Conservation (phyloP, 306 rosid genomes). For the Pyrus bretschneideri region DNA sequence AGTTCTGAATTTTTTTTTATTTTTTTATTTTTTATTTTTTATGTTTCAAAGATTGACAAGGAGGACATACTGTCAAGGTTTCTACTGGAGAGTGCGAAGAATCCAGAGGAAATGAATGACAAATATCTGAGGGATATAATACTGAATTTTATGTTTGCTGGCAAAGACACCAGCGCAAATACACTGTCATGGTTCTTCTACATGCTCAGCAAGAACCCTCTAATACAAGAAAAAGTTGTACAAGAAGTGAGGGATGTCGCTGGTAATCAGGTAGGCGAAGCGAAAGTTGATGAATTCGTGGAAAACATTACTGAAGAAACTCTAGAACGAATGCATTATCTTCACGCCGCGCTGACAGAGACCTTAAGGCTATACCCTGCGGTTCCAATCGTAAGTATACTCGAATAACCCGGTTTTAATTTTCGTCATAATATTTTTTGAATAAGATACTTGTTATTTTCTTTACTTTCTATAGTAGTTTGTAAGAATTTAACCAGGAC, state of each 20-base stretch:
- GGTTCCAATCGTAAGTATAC: conserved; percentile 41
- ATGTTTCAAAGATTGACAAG: conserved; percentile 36
- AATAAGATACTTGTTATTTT: background rate
- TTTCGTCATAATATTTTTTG: background rate
- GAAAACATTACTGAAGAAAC: conserved; percentile 40
- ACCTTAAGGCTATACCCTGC: conserved; percentile 83
- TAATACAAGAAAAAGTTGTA: conserved; percentile 53
- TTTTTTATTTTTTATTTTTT: background rate
- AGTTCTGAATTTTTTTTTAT: background rate
- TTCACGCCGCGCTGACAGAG: conserved; percentile 73
- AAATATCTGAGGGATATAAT: conserved; percentile 58
- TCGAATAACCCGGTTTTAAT: background rate
- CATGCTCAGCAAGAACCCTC: conserved; percentile 71
- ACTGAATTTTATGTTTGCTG: conserved; percentile 71
- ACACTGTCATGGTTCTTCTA: conserved; percentile 83
- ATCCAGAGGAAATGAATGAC: conserved; percentile 51
- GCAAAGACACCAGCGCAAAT: conserved; percentile 64
- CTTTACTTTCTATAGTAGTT: background rate
- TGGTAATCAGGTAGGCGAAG: conserved; percentile 28
- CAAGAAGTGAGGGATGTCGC: conserved; percentile 52
- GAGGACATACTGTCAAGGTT: conserved; percentile 83
- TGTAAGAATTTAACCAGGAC: background rate
- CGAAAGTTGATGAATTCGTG: conserved; percentile 31
- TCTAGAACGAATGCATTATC: conserved; percentile 77
- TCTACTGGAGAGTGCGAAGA: conserved; percentile 57